Base-by-base conservation (phyloP, 257 asterid genomes). In the Osmanthus fragrans region DNA sequence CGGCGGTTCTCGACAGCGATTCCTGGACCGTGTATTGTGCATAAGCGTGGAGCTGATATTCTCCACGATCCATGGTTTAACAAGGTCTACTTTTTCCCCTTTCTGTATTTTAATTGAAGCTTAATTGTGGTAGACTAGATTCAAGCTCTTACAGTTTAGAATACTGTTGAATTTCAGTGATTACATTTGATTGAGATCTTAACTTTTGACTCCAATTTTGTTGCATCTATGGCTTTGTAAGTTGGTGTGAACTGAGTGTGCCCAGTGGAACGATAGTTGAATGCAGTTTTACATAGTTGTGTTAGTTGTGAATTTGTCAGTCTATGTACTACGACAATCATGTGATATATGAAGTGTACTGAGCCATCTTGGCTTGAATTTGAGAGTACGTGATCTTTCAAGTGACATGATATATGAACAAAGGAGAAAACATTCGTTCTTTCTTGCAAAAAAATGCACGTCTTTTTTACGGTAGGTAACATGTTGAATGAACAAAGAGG, bases 51-150 rank as follows among this genome's bases (percentile, higher is more conserved):
- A 49, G 85, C 99, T 65, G 99, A 96, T 85, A 92, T 96, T 82
- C 97, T 96, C 36, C 99, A 96, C 82, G 98, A 96, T 86, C 99
- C 98, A 5, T 92, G 97, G 98, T 96, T 92, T 81, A 96, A 96
- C 80, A 96, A 96, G 99, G 99, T 93, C 80, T 51, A 42, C 16
- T 60, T 70, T 29, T 37, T 33, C 34, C 19, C 68, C 27, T 25
- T 27, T 15, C 6, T 30, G 34, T 25, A 23, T 2, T 4, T 70
- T 33, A 12, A 15, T 29, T 73, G 74, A 60, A 58, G 83, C 40
- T 40, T 73, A 58, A 36, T 70, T 76, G 51, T 64, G 70, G 47
- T 71, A 51, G 23, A 49, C 67, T 56, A 76, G 73, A 78, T 74
- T 76, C 39, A 21, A 65, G 73, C 67, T 66, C 51, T 25, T 60